Evolutionary conservation across 495 filamentous ascomycete genomes (phyloP), one percentile per base, ranked within the genome.

Genomic region (Penicillium antarcticum): DNA sequence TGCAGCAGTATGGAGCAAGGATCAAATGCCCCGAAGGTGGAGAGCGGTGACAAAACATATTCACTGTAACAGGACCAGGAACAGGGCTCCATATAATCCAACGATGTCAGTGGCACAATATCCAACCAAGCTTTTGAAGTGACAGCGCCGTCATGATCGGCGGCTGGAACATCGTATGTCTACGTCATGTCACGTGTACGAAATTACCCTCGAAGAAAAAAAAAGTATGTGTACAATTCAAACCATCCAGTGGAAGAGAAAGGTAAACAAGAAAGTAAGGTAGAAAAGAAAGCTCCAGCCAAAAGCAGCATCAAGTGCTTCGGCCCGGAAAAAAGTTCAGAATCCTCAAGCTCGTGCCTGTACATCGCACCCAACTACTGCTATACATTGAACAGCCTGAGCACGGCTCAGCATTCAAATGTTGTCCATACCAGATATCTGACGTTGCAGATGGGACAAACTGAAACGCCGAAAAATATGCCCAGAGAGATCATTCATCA

Each of bases 311-410:
- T 36, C 9, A 19, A 29, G 43, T 53, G 49, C 50, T 56, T 54
- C 56, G 47, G 33, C 45, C 32, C 32, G 11, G 5, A 16, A 42
- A 14, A 32, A 38, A 21, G 23, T 6, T 4, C 17, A 49, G 17
- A 31, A 4, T 18, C 10, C 3, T 38, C 10, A 3, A 17, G 12
- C 14, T 18, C n/a, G 35, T 52, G 26, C 42, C 55, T 64, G 55
- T 64, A 64, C 61, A 64, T 54, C 42, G 29, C 31, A 36, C 23
- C 39, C 18, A 19, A 29, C 36, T 36, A 55, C 42, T 38, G 49
- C 61, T 64, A 44, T 61, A 64, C 58, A 64, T 48, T 42, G 5
- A 32, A 52, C 17, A 37, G 33, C 16, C 21, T 40, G 17, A 56
- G 34, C 43, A 24, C 37, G 8, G 12, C 16, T 34, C 7, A 53